Base-by-base conservation (phyloP, 1,139 yeast genomes). In the Eremothecium gossypii region DNA sequence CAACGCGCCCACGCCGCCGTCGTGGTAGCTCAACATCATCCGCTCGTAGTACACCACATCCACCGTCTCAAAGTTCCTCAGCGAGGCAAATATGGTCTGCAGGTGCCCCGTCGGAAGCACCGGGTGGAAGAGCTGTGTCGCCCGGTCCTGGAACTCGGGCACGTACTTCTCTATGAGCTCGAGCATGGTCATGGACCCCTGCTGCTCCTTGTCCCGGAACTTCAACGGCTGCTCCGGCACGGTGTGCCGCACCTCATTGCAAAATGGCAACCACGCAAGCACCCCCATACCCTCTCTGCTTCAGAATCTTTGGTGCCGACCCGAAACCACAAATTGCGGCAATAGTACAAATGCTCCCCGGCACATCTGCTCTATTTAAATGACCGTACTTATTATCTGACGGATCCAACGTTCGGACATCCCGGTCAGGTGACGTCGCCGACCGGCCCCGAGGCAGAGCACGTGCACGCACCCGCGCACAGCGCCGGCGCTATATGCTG, bases 21-120 rank as follows among this genome's bases (percentile, higher is more conserved):
- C 78, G 3, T 64, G 50, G 48, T 74, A 76, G 3, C 58, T 54
- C 46, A 77, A 64, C 8, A 75, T 54, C 47, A 74, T 71, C 47
- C 85, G 64, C 6, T 77, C 79, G 51, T 76, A 79, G 52, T 65
- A 65, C 4, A 77, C 72, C 38, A 44, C 60, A 50, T 72, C 74
- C 7, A 50, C 48, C 13, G 66, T 63, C 10, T 68, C 61, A 36
- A 66, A 66, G 38, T 49, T 45, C 31, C 70, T 69, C 20, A 68
- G 29, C 3, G 60, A 58, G 33, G 81, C 73, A 52, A 78, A 75
- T 34, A 79, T 51, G 1, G 89, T 80, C 62, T 84, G 95, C 37
- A 83, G 62, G 29, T 77, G 68, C 12, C 93, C 91, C 53, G 75
- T 80, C 58, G 77, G 74, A 38, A 80, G 63, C 10, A 67, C 59